Conservation (phyloP, 148 eudicot species). For the Vaccinium darrowii region DNA sequence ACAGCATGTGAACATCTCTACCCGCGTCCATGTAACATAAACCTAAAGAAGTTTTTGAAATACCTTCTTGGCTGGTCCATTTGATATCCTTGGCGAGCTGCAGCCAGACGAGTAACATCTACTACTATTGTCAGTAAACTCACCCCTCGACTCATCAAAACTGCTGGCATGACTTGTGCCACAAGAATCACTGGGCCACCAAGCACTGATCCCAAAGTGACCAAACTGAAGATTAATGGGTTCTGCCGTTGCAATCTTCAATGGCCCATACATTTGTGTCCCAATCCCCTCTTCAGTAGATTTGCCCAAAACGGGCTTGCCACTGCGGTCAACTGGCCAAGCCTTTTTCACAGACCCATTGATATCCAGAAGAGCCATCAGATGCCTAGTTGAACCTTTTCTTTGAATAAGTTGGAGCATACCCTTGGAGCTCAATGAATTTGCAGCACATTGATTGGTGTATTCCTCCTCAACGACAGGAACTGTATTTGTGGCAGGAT, state of each 20-base stretch:
- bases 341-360: constrained; percentile 98
- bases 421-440: constrained; percentile 83
- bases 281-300: constrained; percentile 44
- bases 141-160: constrained; percentile 78
- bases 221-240: constrained; percentile 97
- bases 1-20: too few relatives aligned
- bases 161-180: constrained; percentile 90
- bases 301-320: constrained; percentile 44
- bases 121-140: constrained; percentile 71
- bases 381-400: constrained; percentile 79
- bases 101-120: constrained; percentile 80
- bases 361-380: constrained; percentile 90
- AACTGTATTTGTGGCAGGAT: constrained; percentile 69
- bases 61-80: constrained; percentile 91
- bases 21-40: background rate
- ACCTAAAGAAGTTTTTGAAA: background rate
- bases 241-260: constrained; percentile 75
- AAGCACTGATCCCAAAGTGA: constrained; percentile 94
- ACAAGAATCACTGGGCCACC: constrained; percentile 90
- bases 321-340: constrained; percentile 79
- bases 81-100: constrained; percentile 74
- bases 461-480: constrained; percentile 70
- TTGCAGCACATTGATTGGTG: constrained; percentile 84
- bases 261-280: constrained; percentile 75
- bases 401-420: constrained; percentile 96